Conservation (phyloP, 352 stramenopile genomes). For the Aphanomyces invadans region DNA sequence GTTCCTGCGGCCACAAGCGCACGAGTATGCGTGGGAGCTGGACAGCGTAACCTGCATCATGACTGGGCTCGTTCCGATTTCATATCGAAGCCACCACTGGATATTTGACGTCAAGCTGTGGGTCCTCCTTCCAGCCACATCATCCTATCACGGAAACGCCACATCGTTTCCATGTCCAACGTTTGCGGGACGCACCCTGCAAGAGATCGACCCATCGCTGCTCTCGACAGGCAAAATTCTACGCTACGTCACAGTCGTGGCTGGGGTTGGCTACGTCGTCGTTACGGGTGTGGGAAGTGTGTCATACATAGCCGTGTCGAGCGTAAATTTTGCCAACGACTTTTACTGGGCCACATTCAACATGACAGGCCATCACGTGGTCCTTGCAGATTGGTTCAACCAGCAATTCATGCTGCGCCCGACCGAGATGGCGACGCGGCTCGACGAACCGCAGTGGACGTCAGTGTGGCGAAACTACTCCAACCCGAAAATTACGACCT, state of each 20-base stretch:
- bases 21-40: neutral
- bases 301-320: constrained; percentile 11
- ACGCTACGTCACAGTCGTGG: neutral
- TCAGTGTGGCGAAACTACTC: too few relatives aligned
- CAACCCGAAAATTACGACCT: too few relatives aligned
- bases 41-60: neutral
- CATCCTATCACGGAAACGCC: too few relatives aligned
- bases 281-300: neutral
- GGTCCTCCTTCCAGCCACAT: neutral
- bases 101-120: constrained; percentile 5
- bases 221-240: neutral
- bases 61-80: neutral
- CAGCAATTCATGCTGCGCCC: neutral
- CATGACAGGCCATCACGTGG: neutral
- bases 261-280: neutral
- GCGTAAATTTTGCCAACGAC: constrained; percentile 17
- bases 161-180: too few relatives aligned
- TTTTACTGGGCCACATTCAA: constrained; percentile 21
- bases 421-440: too few relatives aligned
- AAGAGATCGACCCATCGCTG: neutral
- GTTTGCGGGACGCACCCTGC: neutral
- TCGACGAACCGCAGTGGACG: too few relatives aligned
- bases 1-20: neutral
- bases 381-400: constrained; percentile 6
- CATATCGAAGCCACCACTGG: neutral